These are phyloP conservation scores for Thielaviopsis populi DNA, from an alignment of 2,329 filamentous ascomycete species.

Conservation along the genomic window DNA sequence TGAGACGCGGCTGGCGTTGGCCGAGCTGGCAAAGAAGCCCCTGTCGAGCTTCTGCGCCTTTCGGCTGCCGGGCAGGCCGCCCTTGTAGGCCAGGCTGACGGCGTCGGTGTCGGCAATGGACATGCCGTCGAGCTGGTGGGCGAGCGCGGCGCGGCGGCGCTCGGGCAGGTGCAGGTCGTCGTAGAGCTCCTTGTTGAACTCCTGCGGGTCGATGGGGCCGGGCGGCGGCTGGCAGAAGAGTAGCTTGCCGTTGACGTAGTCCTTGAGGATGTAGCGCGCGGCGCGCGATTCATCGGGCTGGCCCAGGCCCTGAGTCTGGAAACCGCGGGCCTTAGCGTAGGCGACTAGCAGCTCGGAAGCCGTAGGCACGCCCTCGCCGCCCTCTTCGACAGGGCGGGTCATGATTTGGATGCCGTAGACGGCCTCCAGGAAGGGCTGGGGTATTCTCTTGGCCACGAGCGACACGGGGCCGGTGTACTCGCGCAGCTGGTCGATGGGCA, in stretches of 20 bases:
- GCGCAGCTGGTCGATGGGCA: constrained; percentile 91
- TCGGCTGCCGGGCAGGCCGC: constrained; percentile 42
- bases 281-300: constrained; percentile 89
- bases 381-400: constrained; percentile 71
- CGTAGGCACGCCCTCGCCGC: constrained; percentile 74
- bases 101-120: constrained; percentile 26
- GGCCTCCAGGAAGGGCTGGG: constrained; percentile 76
- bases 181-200: constrained; percentile 86
- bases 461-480: constrained; percentile 80
- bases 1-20: constrained; percentile 49
- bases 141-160: constrained; percentile 56
- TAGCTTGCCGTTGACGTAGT: constrained; percentile 93
- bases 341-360: constrained; percentile 71
- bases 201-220: constrained; percentile 48
- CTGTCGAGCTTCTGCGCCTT: constrained; percentile 72
- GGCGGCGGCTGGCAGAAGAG: constrained; percentile 85
- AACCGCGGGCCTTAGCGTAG: constrained; percentile 80
- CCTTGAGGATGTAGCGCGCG: constrained; percentile 78
- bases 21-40: constrained; percentile 63
- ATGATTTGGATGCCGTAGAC: constrained; percentile 85
- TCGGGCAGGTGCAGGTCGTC: constrained; percentile 66
- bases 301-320: constrained; percentile 74
- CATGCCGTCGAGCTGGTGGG: constrained; percentile 33
- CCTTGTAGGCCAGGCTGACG: constrained; percentile 18
- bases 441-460: constrained; percentile 72